A percentile compares a stretch with the other conserved stretches of the same genome.
Evolutionary conservation across 768 basidiomycete species (phyloP).

Genomic region (Lyophyllum decastes): DNA sequence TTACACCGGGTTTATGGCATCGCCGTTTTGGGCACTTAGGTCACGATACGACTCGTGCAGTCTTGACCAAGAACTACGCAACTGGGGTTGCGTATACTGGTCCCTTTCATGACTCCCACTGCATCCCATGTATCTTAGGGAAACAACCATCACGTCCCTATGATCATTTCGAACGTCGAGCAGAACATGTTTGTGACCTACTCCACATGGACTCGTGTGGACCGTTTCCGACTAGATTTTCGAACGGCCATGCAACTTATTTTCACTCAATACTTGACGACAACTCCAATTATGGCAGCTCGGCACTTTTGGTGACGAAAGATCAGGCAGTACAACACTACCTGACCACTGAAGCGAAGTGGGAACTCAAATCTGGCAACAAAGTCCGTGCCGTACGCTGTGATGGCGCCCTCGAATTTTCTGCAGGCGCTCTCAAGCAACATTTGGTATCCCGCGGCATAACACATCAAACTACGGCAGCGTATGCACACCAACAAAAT

Average conservation of each 20-base stretch:
- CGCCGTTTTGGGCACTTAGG: neutral
- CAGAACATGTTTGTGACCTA: neutral
- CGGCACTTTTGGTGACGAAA: neutral
- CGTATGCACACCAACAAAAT: conserved; percentile 35
- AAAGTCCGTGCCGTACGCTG: neutral
- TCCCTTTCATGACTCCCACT: neutral
- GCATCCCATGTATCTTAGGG: conserved; percentile 6
- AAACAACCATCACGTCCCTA: conserved; percentile 3
- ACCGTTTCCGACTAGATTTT: conserved; percentile 18
- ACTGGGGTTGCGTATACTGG: neutral
- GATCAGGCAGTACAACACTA: conserved; percentile 3
- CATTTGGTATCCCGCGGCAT: neutral
- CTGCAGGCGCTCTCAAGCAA: neutral
- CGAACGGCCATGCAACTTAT: conserved; percentile 4
- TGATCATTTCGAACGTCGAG: neutral
- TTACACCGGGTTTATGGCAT: neutral
- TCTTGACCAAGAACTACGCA: neutral
- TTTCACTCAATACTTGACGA: conserved; percentile 18
- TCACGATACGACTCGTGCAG: neutral
- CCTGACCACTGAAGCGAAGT: neutral
- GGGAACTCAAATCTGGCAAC: too few species aligned
- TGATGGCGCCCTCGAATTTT: conserved; percentile 1
- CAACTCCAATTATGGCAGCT: conserved; percentile 16
- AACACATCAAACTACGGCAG: conserved; percentile 16
- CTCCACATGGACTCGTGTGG: conserved; percentile 12